phyloP scores from a whole-genome alignment of 1,284 basidiomycete genomes.

The Apiotrichum gracile region DNA sequence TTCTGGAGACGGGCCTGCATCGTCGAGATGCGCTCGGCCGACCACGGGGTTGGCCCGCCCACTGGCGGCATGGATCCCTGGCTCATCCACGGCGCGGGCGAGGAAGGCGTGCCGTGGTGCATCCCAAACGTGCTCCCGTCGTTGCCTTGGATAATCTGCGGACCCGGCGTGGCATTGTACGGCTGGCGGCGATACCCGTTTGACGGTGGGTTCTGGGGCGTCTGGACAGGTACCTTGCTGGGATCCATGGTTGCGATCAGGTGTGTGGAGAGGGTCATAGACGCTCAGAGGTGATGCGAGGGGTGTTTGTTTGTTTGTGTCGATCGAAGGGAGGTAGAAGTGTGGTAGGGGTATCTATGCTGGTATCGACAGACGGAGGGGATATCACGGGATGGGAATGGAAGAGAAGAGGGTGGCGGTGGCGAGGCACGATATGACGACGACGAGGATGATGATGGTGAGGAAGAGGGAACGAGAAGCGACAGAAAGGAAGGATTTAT shows the following conservation, averaged over 20 bases:
- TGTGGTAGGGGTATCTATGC: background rate
- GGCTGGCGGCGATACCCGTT: background rate
- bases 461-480: background rate
- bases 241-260: constrained; percentile 31
- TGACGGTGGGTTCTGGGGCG: constrained; percentile 4
- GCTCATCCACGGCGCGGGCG: constrained; percentile 2
- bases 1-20: constrained; percentile 78
- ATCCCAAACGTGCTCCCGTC: constrained; percentile 10
- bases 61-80: background rate
- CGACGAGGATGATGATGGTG: background rate
- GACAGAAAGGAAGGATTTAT: background rate
- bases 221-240: constrained; percentile 7
- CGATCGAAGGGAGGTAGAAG: background rate
- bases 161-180: background rate
- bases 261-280: constrained; percentile 33
- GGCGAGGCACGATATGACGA: background rate
- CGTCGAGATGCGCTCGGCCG: constrained; percentile 60
- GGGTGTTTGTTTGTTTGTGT: background rate
- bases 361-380: background rate
- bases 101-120: constrained; percentile 8
- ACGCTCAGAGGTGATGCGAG: background rate
- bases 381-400: background rate
- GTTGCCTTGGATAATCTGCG: background rate
- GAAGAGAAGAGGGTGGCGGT: background rate
- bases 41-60: constrained; percentile 31